A percentile compares a stretch with the other conserved stretches of the same genome.
phyloP scores from a whole-genome alignment of 495 filamentous ascomycete genomes.

The Aspergillus diversus region DNA sequence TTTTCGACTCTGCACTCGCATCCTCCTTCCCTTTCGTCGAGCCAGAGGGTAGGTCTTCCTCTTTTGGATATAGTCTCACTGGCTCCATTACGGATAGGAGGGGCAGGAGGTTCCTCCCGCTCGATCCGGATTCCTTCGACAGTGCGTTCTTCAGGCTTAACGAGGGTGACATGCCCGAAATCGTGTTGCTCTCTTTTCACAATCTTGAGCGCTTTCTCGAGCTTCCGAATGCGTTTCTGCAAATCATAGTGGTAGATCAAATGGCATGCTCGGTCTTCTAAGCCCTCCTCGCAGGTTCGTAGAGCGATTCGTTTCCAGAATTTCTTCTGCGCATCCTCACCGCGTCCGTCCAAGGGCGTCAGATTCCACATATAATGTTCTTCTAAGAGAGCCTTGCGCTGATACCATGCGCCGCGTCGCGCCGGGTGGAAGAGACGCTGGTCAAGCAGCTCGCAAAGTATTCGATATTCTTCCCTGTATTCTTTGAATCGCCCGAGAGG shows the following conservation, averaged over 20 bases:
- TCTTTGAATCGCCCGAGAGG: slow-evolving; percentile 84
- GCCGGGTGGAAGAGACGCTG: slow-evolving; percentile 86
- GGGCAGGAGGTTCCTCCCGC: slow-evolving; percentile 44
- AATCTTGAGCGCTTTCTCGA: slow-evolving; percentile 84
- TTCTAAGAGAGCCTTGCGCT: slow-evolving; percentile 90
- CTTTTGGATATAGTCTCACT: slow-evolving; percentile 27
- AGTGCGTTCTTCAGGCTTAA: slow-evolving; percentile 71
- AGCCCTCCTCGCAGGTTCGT: slow-evolving; percentile 81
- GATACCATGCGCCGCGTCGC: slow-evolving; percentile 90
- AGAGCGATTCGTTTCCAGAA: slow-evolving; percentile 81
- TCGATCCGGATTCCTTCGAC: slow-evolving; percentile 79
- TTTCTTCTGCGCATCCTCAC: slow-evolving; percentile 70
- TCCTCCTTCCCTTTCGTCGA: slow-evolving; percentile 69
- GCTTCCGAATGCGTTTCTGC: slow-evolving; percentile 87
- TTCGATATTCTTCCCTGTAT: slow-evolving; percentile 73
- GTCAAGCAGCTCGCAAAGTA: slow-evolving; percentile 74
- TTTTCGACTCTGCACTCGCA: slow-evolving; percentile 83
- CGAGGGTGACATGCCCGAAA: slow-evolving; percentile 81
- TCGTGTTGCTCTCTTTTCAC: slow-evolving; percentile 88
- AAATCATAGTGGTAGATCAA: slow-evolving; percentile 92
- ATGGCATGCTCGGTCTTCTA: slow-evolving; percentile 87
- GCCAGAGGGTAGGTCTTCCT: slow-evolving; percentile 84
- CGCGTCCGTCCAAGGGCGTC: slow-evolving; percentile 52
- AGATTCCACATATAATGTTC: slow-evolving; percentile 88
- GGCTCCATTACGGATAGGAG: slow-evolving; percentile 14